These are phyloP conservation scores for Pyricularia sp. DNA, from an alignment of 2,329 filamentous ascomycete species.

Conservation along the genomic window DNA sequence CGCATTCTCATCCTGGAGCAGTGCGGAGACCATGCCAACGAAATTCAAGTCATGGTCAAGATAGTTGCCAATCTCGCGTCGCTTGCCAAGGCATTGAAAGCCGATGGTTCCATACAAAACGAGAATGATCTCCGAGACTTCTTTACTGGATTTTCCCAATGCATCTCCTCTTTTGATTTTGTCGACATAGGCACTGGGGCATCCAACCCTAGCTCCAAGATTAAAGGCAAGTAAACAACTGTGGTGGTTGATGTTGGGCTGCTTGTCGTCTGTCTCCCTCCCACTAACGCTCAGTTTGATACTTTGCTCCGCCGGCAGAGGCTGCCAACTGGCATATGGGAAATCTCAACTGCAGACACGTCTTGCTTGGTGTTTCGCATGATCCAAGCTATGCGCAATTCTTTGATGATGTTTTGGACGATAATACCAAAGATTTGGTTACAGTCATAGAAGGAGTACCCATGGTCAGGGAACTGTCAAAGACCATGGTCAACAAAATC, in stretches of 20 bases:
- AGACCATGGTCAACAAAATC: constrained; percentile 32
- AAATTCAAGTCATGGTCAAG: constrained; percentile 42
- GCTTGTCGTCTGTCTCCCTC: background rate
- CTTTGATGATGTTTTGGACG: constrained; percentile 38
- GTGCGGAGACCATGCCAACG: constrained; percentile 33
- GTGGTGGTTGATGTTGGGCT: background rate
- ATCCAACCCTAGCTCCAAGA: constrained; percentile 4
- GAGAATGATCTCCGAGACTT: constrained; percentile 41
- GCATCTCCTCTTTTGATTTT: constrained; percentile 47
- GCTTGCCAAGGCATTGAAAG: constrained; percentile 35
- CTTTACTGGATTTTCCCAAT: constrained; percentile 45
- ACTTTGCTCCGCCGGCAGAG: constrained; percentile 21
- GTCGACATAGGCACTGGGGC: constrained; percentile 48
- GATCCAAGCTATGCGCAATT: constrained; percentile 48
- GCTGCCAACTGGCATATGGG: constrained; percentile 41
- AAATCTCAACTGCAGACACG: constrained; percentile 48
- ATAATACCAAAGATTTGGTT: constrained; percentile 31
- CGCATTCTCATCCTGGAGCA: constrained; percentile 32
- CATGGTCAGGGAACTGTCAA: constrained; percentile 33
- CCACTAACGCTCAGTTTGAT: constrained; percentile 7
- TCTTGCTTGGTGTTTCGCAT: constrained; percentile 49
- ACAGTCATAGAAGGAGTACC: constrained; percentile 41
- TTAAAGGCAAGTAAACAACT: background rate
- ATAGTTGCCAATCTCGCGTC: constrained; percentile 41
- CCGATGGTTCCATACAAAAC: constrained; percentile 31